A percentile compares a stretch with the other conserved stretches of the same genome.
Conservation (phyloP, 768 basidiomycete species). For the Agaricus bisporus region DNA sequence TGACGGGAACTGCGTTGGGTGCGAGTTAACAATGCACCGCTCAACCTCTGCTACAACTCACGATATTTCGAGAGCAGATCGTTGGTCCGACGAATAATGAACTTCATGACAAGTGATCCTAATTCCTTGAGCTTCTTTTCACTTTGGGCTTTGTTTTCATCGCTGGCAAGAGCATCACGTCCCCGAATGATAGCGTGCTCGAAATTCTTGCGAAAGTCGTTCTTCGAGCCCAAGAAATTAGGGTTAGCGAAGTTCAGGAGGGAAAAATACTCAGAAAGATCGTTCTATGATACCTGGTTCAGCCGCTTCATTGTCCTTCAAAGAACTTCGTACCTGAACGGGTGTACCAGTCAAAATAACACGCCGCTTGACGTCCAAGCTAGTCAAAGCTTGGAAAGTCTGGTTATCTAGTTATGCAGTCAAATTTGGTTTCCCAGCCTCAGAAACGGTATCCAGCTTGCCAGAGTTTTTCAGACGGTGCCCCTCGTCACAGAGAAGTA, state of each 20-base stretch:
- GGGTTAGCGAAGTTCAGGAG: conserved; percentile 92
- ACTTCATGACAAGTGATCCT: conserved; percentile 80
- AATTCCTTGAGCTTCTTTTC: conserved; percentile 92
- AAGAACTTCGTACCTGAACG: conserved; percentile 53
- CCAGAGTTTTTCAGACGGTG: conserved; percentile 96
- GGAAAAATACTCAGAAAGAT: conserved; percentile 92
- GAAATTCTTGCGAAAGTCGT: conserved; percentile 93
- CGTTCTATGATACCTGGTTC: conserved; percentile 51
- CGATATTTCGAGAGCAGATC: conserved; percentile 92
- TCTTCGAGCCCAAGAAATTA: conserved; percentile 80
- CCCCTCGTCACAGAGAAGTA: conserved; percentile 96
- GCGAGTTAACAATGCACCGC: conserved; percentile 9
- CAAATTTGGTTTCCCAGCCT: neutral
- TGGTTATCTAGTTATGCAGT: conserved; percentile 54
- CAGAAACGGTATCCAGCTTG: conserved; percentile 24
- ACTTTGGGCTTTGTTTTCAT: conserved; percentile 67
- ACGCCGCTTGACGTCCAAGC: conserved; percentile 80
- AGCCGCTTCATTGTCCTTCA: neutral
- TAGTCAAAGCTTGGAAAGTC: conserved; percentile 80
- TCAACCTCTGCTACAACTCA: conserved; percentile 33
- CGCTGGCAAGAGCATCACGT: conserved; percentile 82
- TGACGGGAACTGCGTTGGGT: conserved; percentile 76
- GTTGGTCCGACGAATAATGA: conserved; percentile 93
- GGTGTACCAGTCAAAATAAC: conserved; percentile 95
- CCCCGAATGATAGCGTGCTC: conserved; percentile 89